These are phyloP conservation scores for Crucibulum laeve DNA, from an alignment of 768 basidiomycete genomes.

Conservation along the genomic window DNA sequence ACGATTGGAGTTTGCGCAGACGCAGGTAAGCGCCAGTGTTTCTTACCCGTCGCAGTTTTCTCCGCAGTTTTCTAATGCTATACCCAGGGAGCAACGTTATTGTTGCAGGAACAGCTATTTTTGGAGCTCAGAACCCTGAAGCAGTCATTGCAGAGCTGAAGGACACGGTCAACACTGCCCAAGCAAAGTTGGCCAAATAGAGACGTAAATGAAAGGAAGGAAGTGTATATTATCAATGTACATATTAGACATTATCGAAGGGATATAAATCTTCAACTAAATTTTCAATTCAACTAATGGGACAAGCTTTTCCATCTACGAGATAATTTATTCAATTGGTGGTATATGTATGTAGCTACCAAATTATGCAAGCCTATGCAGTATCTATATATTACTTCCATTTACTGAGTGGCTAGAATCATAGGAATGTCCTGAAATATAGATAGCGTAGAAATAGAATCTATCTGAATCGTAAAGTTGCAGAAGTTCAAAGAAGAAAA, in stretches of 20 bases:
- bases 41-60: slow-evolving; percentile 3
- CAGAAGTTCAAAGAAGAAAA: too few relatives aligned
- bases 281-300: too few relatives aligned
- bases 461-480: too few relatives aligned
- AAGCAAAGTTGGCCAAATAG: slow-evolving; percentile 31
- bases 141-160: slow-evolving; percentile 74
- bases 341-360: too few relatives aligned
- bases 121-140: slow-evolving; percentile 74
- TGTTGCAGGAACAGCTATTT: slow-evolving; percentile 96
- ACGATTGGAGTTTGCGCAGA: slow-evolving; percentile 85
- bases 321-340: too few relatives aligned
- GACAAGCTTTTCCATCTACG: too few relatives aligned
- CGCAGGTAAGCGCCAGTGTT: slow-evolving; percentile 82
- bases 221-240: neutral
- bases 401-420: too few relatives aligned
- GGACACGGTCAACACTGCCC: slow-evolving; percentile 63
- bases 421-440: too few relatives aligned
- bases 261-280: too few relatives aligned
- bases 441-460: too few relatives aligned
- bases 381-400: too few relatives aligned
- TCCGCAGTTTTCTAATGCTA: neutral
- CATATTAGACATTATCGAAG: neutral
- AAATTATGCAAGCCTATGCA: too few relatives aligned
- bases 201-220: neutral
- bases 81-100: slow-evolving; percentile 90